Evolutionary conservation across 805 yeast species (phyloP).

Genomic region (Kodamaea hsintzibuensis): DNA sequence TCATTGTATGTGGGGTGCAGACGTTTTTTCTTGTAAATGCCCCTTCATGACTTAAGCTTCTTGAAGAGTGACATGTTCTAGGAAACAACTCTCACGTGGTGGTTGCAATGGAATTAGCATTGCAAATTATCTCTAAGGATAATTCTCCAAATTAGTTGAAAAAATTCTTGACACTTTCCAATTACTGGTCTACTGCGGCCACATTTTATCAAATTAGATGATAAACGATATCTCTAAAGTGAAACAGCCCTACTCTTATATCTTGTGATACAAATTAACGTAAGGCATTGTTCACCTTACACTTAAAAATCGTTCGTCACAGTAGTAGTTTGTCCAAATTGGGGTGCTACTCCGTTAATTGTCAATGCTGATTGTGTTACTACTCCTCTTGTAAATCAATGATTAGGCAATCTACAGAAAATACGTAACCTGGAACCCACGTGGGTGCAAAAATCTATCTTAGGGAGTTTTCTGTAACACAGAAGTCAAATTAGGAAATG

Average conservation of each 20-base stretch:
- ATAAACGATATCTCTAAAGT: neutral
- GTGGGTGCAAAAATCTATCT: slow-evolving; percentile 4
- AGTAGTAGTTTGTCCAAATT: neutral
- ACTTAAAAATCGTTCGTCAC: neutral
- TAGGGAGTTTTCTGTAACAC: neutral
- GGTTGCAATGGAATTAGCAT: neutral
- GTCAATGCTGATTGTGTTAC: neutral
- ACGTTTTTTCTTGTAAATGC: neutral
- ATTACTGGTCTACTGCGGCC: neutral
- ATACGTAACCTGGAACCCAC: neutral
- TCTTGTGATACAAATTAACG: neutral
- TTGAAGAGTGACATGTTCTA: neutral
- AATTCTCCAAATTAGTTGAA: too few relatives aligned
- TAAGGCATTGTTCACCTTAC: neutral
- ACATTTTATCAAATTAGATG: too few relatives aligned
- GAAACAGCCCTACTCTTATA: neutral
- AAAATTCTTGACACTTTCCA: neutral
- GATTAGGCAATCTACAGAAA: neutral
- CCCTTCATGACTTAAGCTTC: neutral
- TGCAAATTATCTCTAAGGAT: too few relatives aligned
- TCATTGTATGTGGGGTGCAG: neutral
- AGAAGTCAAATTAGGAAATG: neutral
- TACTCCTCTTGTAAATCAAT: neutral
- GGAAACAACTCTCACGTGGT: neutral
- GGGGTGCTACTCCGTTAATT: neutral